These are phyloP conservation scores for Jaltomata sinuosa DNA, from an alignment of 257 asterid species.

Conservation along the genomic window DNA sequence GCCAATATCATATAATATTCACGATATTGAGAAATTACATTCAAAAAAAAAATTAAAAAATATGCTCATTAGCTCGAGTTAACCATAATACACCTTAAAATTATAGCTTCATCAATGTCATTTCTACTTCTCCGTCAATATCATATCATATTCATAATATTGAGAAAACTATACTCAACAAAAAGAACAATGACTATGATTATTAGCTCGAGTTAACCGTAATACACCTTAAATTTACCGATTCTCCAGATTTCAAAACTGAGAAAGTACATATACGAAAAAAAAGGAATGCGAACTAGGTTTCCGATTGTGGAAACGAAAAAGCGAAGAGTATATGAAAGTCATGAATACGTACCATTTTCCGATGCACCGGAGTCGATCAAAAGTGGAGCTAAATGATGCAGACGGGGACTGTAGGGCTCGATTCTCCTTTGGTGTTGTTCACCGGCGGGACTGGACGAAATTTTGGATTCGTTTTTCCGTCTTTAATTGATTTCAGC, in stretches of 20 bases:
- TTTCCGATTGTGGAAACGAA: neutral
- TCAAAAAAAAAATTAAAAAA: no score
- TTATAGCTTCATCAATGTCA: neutral
- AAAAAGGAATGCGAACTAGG: neutral
- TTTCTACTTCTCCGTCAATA: neutral
- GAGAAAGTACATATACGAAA: neutral
- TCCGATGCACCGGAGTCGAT: neutral
- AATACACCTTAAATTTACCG: neutral
- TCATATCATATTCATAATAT: neutral
- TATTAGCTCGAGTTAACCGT: neutral
- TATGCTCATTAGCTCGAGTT: no score
- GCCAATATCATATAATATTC: no score
- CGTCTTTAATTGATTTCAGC: neutral
- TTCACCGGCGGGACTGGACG: neutral
- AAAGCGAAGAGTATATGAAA: neutral
- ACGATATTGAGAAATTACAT: no score
- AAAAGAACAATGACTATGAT: neutral
- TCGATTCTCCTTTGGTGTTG: neutral
- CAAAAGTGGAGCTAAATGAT: neutral
- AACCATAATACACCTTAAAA: no score
- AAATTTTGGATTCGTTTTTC: neutral
- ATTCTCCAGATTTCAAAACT: neutral
- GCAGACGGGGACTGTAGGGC: neutral
- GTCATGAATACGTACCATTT: neutral
- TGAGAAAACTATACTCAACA: neutral